Evolutionary conservation across 768 basidiomycete species (phyloP), one percentile per base, ranked within the genome.

Genomic region (Leccinum olivaceopallidum): DNA sequence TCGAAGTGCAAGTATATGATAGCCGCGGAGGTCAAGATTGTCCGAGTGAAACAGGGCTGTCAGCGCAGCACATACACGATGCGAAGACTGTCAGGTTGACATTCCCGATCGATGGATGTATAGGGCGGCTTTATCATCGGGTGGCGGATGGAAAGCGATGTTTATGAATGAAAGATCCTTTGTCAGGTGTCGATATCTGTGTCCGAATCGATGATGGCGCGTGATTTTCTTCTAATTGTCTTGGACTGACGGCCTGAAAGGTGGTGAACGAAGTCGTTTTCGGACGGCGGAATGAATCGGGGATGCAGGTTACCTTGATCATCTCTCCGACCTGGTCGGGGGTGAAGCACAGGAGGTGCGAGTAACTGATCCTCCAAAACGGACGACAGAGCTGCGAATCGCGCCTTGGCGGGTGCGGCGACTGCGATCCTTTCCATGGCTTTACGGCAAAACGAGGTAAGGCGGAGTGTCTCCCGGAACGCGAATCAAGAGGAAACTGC

Each of bases 321-420:
- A 26, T 53, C 22, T 24, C 22, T 62, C 65, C 65, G 68, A 57
- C n/a, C 28, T 16, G 53, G 14, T 51, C 59, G 68, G 68, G 57
- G 5, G 28, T 30, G 18, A 44, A 67, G 37, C 2, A 59, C 44
- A 58, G 60, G 65, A 34, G 59, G 56, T 3, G 60, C 60, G 5
- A 70, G 24, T n/a, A 69, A 53, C 16, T 58, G 69, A 61, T 65
- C 63, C 50, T 69, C 67, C 42, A 47, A 54, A 34, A 42, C 14
- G 7, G 48, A 32, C 13, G 34, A 34, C 28, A 60, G 5, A 7
- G 6, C 34, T 16, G 67, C 24, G 53, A 39, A 60, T 62, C 59
- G 56, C 7, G 37, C 50, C 20, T 64, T 63, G 44, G 69, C 64
- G 71, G 64, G 60, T 54, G 60, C 24, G 49, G 60, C 67, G 4